These are phyloP conservation scores for Aspergillus bridgeri DNA, from an alignment of 495 filamentous ascomycete genomes.

Conservation along the genomic window DNA sequence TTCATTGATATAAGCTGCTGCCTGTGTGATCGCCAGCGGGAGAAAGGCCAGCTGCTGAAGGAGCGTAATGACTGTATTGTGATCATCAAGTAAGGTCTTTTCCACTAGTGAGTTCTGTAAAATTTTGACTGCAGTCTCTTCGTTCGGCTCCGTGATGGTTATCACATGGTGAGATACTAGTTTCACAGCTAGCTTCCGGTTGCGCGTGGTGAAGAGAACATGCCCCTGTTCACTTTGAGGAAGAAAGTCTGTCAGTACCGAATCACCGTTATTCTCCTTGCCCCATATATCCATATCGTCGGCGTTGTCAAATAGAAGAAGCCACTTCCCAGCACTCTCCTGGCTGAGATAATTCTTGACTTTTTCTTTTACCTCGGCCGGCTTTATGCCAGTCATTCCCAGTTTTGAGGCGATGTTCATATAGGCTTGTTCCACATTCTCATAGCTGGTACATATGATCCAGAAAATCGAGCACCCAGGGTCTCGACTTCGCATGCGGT, in stretches of 20 bases:
- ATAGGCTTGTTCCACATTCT: conserved; percentile 45
- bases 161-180: conserved; percentile 21
- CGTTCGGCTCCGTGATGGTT: conserved; percentile 16
- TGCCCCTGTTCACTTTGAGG: conserved; percentile 38
- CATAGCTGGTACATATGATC: conserved; percentile 40
- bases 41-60: conserved; percentile 36
- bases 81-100: conserved; percentile 18
- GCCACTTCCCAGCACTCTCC: conserved; percentile 29
- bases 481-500: conserved; percentile 32
- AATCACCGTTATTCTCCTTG: too few relatives aligned
- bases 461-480: conserved; percentile 49
- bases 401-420: conserved; percentile 31
- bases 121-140: conserved; percentile 13
- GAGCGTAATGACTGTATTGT: conserved; percentile 21
- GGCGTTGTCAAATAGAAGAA: conserved; percentile 41
- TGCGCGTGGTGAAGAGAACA: conserved; percentile 29
- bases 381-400: conserved; percentile 17
- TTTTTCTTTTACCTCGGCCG: conserved; percentile 22
- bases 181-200: conserved; percentile 20
- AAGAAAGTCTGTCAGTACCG: too few relatives aligned
- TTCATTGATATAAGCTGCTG: conserved; percentile 45
- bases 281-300: conserved; percentile 34
- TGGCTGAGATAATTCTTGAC: conserved; percentile 31
- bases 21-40: conserved; percentile 48
- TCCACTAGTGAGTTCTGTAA: conserved; percentile 16